Conservation (phyloP, 352 stramenopile genomes). For the Globisporangium canariense region DNA sequence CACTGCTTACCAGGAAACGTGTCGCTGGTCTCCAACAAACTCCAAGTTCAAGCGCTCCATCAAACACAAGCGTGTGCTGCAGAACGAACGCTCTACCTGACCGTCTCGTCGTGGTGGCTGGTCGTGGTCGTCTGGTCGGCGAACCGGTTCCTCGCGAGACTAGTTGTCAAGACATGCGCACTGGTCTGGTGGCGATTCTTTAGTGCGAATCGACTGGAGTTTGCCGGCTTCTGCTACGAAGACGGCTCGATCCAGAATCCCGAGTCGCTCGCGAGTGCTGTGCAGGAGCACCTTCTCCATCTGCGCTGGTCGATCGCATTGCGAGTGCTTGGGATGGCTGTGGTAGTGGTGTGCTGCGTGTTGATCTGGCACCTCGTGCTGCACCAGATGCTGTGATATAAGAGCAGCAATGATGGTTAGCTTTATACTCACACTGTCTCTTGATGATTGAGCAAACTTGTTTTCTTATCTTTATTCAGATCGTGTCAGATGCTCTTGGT, state of each 20-base stretch:
- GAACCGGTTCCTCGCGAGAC: slow-evolving; percentile 40
- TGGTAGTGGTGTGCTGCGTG: slow-evolving; percentile 16
- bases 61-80: slow-evolving; percentile 40
- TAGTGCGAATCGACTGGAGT: slow-evolving; percentile 46
- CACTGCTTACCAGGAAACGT: slow-evolving; percentile 6
- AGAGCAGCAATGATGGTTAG: background rate
- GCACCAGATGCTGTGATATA: slow-evolving; percentile 4
- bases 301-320: slow-evolving; percentile 39
- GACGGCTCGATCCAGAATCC: slow-evolving; percentile 35
- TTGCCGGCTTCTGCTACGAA: slow-evolving; percentile 55
- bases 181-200: slow-evolving; percentile 59
- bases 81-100: slow-evolving; percentile 63
- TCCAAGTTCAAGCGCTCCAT: slow-evolving; percentile 28
- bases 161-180: slow-evolving; percentile 41
- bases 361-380: slow-evolving; percentile 12
- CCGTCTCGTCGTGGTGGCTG: slow-evolving; percentile 60
- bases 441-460: background rate
- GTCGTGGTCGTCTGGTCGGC: slow-evolving; percentile 39
- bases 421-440: background rate
- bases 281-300: slow-evolving; percentile 35
- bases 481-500: background rate
- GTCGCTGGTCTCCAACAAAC: background rate
- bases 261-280: slow-evolving; percentile 30
- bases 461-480: slow-evolving; percentile 5
- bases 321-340: slow-evolving; percentile 29